phyloP scores from a whole-genome alignment of 176 grass and related monocot species.

The Musa itinerans region DNA sequence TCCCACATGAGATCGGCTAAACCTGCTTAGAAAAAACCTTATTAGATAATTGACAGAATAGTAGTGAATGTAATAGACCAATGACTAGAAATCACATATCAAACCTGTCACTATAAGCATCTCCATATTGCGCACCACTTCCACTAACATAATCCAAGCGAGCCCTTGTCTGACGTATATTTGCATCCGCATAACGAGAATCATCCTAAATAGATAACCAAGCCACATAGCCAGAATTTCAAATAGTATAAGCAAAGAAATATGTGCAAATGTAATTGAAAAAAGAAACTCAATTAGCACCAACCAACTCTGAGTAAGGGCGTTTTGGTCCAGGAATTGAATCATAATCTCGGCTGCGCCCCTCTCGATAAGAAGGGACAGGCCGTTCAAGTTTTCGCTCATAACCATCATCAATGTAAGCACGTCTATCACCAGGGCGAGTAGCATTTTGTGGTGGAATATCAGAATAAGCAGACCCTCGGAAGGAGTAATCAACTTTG shows the following conservation, averaged over 20 bases:
- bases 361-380: slow-evolving; percentile 49
- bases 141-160: slow-evolving; percentile 55
- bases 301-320: slow-evolving; percentile 55
- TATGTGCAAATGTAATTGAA: background rate
- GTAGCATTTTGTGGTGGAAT: slow-evolving; percentile 41
- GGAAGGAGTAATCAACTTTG: slow-evolving; percentile 59
- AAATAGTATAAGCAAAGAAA: slow-evolving; percentile 17
- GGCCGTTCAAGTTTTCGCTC: slow-evolving; percentile 45
- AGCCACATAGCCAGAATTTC: background rate
- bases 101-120: slow-evolving; percentile 63
- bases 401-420: slow-evolving; percentile 64
- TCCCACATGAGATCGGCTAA: slow-evolving; percentile 49
- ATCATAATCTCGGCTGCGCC: slow-evolving; percentile 48
- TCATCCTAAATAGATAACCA: slow-evolving; percentile 47
- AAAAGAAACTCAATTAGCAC: background rate
- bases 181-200: slow-evolving; percentile 49
- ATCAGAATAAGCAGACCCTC: slow-evolving; percentile 51
- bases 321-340: slow-evolving; percentile 67
- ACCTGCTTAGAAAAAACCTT: slow-evolving; percentile 20
- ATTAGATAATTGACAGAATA: background rate
- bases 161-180: slow-evolving; percentile 46
- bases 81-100: slow-evolving; percentile 26
- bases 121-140: slow-evolving; percentile 54
- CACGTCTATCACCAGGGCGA: slow-evolving; percentile 45
- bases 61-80: background rate